phyloP scores from a whole-genome alignment of 2,329 filamentous ascomycete genomes.

The Alternaria arbusti region DNA sequence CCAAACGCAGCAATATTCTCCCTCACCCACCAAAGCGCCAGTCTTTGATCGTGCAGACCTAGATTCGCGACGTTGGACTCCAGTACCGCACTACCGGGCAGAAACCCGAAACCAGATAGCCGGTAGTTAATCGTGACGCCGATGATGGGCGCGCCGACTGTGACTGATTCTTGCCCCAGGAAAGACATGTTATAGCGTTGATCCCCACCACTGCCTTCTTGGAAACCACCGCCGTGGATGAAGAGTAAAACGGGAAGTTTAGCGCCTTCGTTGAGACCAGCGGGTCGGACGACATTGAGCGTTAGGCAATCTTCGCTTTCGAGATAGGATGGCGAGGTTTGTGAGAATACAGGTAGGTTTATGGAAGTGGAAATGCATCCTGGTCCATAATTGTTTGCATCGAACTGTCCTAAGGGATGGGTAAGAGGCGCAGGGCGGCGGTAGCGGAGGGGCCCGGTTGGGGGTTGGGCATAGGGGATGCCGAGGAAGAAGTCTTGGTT shows the following conservation, averaged over 20 bases:
- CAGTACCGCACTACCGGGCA: background rate
- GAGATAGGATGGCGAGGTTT: background rate
- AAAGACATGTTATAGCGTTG: background rate
- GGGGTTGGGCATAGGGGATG: constrained; percentile 18
- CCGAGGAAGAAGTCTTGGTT: constrained; percentile 19
- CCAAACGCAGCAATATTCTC: constrained; percentile 60
- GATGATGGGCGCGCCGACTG: background rate
- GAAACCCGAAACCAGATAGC: background rate
- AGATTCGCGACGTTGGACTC: background rate
- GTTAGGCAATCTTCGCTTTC: background rate
- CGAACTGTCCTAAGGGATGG: constrained; percentile 2
- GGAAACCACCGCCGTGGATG: background rate
- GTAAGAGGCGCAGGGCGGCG: constrained; percentile 1
- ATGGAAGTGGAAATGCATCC: background rate
- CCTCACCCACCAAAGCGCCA: constrained; percentile 52
- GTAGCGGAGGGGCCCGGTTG: constrained; percentile 1
- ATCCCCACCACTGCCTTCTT: background rate
- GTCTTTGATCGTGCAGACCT: background rate
- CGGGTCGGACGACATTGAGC: background rate
- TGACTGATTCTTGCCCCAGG: background rate
- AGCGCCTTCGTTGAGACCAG: background rate
- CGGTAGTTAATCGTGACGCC: background rate
- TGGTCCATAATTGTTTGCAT: background rate
- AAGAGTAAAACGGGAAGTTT: background rate
- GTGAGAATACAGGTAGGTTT: background rate